Percentiles rank a stretch among this genome's conserved stretches.
phyloP scores from a whole-genome alignment of 192 early-diverging fungal genomes.

The Backusella liffmaniae region DNA sequence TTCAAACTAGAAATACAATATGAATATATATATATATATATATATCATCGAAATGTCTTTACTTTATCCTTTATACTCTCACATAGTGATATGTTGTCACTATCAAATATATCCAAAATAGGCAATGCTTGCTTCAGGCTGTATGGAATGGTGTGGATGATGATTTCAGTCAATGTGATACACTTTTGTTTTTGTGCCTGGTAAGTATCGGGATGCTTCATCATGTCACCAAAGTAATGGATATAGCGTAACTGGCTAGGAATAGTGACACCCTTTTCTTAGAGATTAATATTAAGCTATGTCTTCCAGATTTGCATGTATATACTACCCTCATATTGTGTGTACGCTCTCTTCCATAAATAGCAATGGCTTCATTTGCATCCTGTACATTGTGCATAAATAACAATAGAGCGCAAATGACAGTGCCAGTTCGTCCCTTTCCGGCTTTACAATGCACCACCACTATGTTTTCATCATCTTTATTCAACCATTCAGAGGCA shows the following conservation, averaged over 20 bases:
- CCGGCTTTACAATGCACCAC: conserved; percentile 69
- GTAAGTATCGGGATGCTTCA: conserved; percentile 28
- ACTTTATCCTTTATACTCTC: background rate
- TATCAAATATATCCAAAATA: background rate
- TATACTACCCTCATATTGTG: conserved; percentile 40
- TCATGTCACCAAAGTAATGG: conserved; percentile 43
- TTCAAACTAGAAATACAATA: background rate
- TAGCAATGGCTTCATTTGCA: conserved; percentile 42
- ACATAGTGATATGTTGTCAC: background rate
- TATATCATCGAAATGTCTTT: background rate
- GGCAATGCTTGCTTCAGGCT: background rate
- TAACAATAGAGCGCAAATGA: conserved; percentile 51
- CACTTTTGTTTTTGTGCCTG: conserved; percentile 7
- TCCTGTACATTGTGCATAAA: conserved; percentile 27
- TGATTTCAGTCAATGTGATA: conserved; percentile 27
- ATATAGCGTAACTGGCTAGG: conserved; percentile 59
- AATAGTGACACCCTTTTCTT: conserved; percentile 51
- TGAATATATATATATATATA: background rate
- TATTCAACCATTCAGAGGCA: conserved; percentile 45
- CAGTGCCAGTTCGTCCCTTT: conserved; percentile 61
- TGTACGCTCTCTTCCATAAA: conserved; percentile 48
- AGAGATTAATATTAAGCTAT: background rate
- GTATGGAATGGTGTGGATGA: conserved; percentile 17
- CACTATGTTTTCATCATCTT: conserved; percentile 41
- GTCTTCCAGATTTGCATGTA: background rate